Evolutionary conservation across 169 alveolate species (phyloP), one percentile per base, ranked within the genome.

Genomic region (Perkinsus chesapeaki): DNA sequence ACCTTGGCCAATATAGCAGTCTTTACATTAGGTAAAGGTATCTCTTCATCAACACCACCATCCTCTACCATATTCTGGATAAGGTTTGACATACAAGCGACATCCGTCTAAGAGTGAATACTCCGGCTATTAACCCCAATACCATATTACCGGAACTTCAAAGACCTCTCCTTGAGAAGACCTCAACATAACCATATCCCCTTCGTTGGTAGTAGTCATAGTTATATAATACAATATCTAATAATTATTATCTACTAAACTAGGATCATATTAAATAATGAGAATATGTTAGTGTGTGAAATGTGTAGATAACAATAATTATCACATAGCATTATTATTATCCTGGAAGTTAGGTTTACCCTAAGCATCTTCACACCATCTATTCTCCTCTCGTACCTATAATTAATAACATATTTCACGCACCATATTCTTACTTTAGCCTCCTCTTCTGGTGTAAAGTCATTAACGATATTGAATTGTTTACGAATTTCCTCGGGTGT

Each of bases 391-490:
- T 60, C 96, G 93, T 0, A 95, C 94, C 96, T 95, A 92, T 39
- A 39, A n/a, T n/a, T n/a, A n/a, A n/a, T n/a, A n/a, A n/a, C n/a
- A n/a, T n/a, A n/a, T n/a, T n/a, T n/a, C n/a, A n/a, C n/a, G n/a
- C n/a, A n/a, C n/a, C n/a, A n/a, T n/a, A n/a, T n/a, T n/a, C 98
- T 95, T 48, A 97, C 98, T 95, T 98, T 98, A 27, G 98, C 97
- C 94, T 97, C 99, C 95, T 98, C 99, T 92, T 98, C 99, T 20
- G 99, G 99, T 23, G 99, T 98, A 94, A 98, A 97, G 94, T 98
- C 99, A 95, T 98, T 98, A 96, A 97, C 98, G 90, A 98, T 98
- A 93, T 97, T 97, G 95, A 98, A 98, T 73, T 96, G 96, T 93
- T 97, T 97, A 94, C 99, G 97, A 92, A 98, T 98, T 93, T 98